Evolutionary conservation across 1,284 basidiomycete genomes (phyloP).

Genomic region (Porphyrellus sp.): DNA sequence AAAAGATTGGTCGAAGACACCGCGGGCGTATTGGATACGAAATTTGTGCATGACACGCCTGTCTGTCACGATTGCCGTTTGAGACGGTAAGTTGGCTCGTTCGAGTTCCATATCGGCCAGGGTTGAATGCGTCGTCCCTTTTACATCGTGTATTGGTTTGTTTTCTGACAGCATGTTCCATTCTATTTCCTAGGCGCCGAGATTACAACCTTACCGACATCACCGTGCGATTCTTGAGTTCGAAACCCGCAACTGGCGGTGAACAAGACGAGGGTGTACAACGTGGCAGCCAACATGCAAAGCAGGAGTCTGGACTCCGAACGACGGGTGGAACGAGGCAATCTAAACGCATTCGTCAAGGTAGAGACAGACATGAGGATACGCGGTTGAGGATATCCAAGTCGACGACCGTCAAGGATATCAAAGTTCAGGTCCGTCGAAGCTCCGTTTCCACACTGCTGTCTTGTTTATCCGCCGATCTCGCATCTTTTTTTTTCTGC

Average conservation of each 20-base stretch:
- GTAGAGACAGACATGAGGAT: slow-evolving; percentile 47
- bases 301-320: slow-evolving; percentile 29
- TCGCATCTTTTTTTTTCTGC: neutral
- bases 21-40: slow-evolving; percentile 27
- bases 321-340: slow-evolving; percentile 44
- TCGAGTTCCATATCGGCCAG: slow-evolving; percentile 13
- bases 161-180: slow-evolving; percentile 19
- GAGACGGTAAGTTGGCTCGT: slow-evolving; percentile 45
- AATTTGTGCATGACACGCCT: slow-evolving; percentile 47
- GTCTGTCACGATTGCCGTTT: slow-evolving; percentile 62
- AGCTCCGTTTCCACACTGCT: neutral
- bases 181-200: slow-evolving; percentile 40
- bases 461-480: slow-evolving; percentile 5
- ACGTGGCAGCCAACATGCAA: slow-evolving; percentile 26
- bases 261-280: slow-evolving; percentile 28
- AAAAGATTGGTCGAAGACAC: slow-evolving; percentile 38
- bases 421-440: slow-evolving; percentile 63
- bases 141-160: slow-evolving; percentile 5
- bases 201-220: slow-evolving; percentile 54
- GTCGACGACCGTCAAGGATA: slow-evolving; percentile 67
- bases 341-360: slow-evolving; percentile 63
- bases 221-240: slow-evolving; percentile 41
- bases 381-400: slow-evolving; percentile 57
- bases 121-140: slow-evolving; percentile 9
- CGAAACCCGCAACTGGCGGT: slow-evolving; percentile 21